Conservation (phyloP, 352 stramenopile species). For the Pelagophyceae sp. region DNA sequence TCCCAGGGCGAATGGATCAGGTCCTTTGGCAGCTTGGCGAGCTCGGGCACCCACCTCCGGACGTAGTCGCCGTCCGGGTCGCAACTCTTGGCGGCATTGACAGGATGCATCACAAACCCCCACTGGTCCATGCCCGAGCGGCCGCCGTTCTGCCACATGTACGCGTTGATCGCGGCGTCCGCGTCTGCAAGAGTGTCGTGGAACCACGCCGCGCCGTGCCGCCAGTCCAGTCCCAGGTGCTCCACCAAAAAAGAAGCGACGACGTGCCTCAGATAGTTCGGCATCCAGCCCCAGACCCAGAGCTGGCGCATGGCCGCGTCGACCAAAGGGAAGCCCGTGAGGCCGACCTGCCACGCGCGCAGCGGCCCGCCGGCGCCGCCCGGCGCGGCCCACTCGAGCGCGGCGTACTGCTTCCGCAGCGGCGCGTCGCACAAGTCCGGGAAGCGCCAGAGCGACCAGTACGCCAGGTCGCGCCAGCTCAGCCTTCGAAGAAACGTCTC, state of each 20-base stretch:
- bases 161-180: constrained; percentile 40
- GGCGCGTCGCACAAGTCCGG: constrained; percentile 30
- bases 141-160: constrained; percentile 44
- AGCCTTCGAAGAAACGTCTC: constrained; percentile 33
- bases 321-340: constrained; percentile 38
- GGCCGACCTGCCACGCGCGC: constrained; percentile 36
- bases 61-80: constrained; percentile 36
- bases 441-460: constrained; percentile 33
- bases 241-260: constrained; percentile 39
- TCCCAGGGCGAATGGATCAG: constrained; percentile 37
- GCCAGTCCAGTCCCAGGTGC: constrained; percentile 39
- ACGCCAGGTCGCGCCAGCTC: constrained; percentile 38
- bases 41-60: constrained; percentile 32
- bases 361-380: constrained; percentile 20
- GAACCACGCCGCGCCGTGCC: constrained; percentile 39
- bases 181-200: constrained; percentile 41
- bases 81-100: constrained; percentile 26
- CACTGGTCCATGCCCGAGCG: constrained; percentile 37
- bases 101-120: constrained; percentile 38
- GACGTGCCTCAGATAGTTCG: constrained; percentile 37
- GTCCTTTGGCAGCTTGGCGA: constrained; percentile 24
- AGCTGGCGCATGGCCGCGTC: constrained; percentile 42
- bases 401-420: constrained; percentile 37
- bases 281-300: constrained; percentile 40
- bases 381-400: constrained; percentile 31